Base-by-base conservation (phyloP, 768 basidiomycete species). In the Floccularia luteovirens region DNA sequence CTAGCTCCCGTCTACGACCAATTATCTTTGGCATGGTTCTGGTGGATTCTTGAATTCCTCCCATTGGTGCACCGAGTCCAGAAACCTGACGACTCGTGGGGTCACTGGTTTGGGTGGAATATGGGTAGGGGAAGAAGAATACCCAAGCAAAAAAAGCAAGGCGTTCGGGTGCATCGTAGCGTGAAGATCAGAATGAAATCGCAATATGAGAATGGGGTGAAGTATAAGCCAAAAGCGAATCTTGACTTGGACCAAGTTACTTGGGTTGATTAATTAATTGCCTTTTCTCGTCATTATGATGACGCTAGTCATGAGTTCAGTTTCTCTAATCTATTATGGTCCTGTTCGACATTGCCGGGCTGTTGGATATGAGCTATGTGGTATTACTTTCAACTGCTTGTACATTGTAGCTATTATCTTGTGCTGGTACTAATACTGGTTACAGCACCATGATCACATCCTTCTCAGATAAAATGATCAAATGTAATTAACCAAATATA, bases 41-140 rank as follows among this genome's bases (percentile, higher is more conserved):
- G 87, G 86, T 88, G 86, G 87, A 39, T 75, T 24, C 59, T 88
- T 28, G 87, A 90, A 54, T 4, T 73, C 5, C 31, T 77, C 11
- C 79, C 75, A 3, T 31, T 74, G 39, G 54, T 54, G 12, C 52
- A 65, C 42, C 53, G 61, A 38, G 68, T 61, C 43, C 70, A 70
- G 46, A 55, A 45, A 35, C 51, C 52, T 4, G 56, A 69, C 43
- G 57, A 63, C 39, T 33, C 51, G 24, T 70, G 67, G 69, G 35
- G 4, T 31, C 32, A n/a, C 22, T 20, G n/a, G 10, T 20, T 20
- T 38, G 68, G 68, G 5, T 45, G 55, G 1, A 70, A 74, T 43
- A 24, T 63, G 17, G 72, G 59, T 4, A 42, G 42, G 1, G 52
- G 61, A 1, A 52, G 69, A 10, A 55, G 55, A 39, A 70, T 78